Conservation (phyloP, 2,329 filamentous ascomycete genomes). For the Botrytis elliptica region DNA sequence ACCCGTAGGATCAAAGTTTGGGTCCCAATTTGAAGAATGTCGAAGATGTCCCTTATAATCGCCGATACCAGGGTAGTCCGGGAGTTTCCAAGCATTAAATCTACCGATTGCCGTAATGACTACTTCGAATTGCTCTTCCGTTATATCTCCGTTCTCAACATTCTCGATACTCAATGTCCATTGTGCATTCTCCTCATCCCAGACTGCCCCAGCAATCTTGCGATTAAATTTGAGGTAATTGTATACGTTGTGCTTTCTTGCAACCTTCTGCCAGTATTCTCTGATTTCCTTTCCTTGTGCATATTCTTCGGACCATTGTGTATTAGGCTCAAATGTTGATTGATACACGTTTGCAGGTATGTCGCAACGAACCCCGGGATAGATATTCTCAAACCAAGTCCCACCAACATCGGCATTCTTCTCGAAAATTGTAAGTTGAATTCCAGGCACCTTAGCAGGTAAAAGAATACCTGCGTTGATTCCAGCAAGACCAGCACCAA, state of each 20-base stretch:
- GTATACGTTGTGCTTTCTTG: constrained; percentile 64
- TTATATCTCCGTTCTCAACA: constrained; percentile 41
- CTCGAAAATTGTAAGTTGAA: constrained; percentile 49
- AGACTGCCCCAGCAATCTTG: constrained; percentile 54
- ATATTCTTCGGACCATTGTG: constrained; percentile 67
- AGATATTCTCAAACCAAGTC: constrained; percentile 53
- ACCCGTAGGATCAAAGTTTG: constrained; percentile 46
- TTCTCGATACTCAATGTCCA: constrained; percentile 50
- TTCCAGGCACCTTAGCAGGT: constrained; percentile 64
- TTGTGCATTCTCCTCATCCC: constrained; percentile 50
- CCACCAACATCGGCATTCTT: constrained; percentile 47
- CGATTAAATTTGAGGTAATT: constrained; percentile 54
- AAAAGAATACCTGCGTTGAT: constrained; percentile 64
- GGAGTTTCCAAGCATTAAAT: constrained; percentile 65
- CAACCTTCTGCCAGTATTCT: constrained; percentile 63
- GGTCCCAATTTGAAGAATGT: constrained; percentile 62
- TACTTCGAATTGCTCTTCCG: constrained; percentile 54
- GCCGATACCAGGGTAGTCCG: constrained; percentile 56
- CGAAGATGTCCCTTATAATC: constrained; percentile 50
- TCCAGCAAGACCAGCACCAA: constrained; percentile 64
- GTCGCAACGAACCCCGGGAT: constrained; percentile 33
- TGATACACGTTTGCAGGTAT: constrained; percentile 54
- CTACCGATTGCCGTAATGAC: constrained; percentile 62
- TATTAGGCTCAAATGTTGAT: constrained; percentile 58
- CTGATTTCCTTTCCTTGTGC: constrained; percentile 65